These are phyloP conservation scores for Artemisia argyi DNA, from an alignment of 129 eudicot species.

Conservation along the genomic window DNA sequence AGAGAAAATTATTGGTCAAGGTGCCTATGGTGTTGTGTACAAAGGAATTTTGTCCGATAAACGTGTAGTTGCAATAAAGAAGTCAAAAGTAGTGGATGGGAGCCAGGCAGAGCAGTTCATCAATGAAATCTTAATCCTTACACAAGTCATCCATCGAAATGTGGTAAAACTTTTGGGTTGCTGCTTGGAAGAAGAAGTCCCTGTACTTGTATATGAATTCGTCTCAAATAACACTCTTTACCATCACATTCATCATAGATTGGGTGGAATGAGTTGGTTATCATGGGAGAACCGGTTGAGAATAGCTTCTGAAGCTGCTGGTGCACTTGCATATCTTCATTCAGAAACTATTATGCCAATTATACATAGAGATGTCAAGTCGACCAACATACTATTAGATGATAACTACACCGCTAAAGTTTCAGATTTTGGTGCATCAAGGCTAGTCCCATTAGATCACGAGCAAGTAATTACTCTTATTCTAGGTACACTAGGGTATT, in stretches of 20 bases:
- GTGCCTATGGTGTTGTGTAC: slow-evolving; percentile 6
- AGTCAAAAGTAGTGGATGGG: neutral
- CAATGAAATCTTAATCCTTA: neutral
- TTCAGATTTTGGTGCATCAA: neutral
- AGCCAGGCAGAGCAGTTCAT: slow-evolving; percentile 9
- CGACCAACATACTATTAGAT: too few relatives aligned
- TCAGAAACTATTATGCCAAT: too few relatives aligned
- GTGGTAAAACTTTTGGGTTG: neutral
- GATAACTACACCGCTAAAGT: too few relatives aligned
- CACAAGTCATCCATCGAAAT: neutral
- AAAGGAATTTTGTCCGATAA: neutral
- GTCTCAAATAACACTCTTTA: neutral
- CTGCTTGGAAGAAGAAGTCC: too few relatives aligned
- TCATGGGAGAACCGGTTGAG: too few relatives aligned
- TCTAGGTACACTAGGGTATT: slow-evolving; percentile 4
- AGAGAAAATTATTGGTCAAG: neutral
- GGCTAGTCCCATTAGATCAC: slow-evolving; percentile 11
- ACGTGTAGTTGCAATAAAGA: slow-evolving; percentile 17
- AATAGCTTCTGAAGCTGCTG: too few relatives aligned
- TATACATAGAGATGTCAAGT: too few relatives aligned
- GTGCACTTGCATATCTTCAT: too few relatives aligned
- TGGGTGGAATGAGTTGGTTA: too few relatives aligned
- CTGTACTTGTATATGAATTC: too few relatives aligned
- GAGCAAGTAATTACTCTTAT: slow-evolving; percentile 3
- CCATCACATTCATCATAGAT: neutral